Evolutionary conservation across 192 early-diverging fungal genomes (phyloP).

Genomic region (Backusella liffmaniae): DNA sequence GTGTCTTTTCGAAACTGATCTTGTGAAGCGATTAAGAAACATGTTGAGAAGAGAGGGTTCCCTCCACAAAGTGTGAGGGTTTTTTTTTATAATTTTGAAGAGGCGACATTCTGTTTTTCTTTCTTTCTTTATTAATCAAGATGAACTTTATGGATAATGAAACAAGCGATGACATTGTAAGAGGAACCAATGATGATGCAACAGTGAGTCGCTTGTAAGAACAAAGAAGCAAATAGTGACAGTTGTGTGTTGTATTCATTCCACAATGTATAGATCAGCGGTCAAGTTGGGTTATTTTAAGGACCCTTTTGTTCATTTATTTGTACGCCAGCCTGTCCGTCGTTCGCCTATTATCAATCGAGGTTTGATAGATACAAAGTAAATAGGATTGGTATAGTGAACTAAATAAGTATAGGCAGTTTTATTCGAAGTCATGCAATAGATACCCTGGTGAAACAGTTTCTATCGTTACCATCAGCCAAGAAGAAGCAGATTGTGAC

Average conservation of each 20-base stretch:
- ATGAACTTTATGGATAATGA: slow-evolving; percentile 7
- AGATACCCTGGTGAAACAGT: slow-evolving; percentile 63
- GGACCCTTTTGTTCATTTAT: slow-evolving; percentile 80
- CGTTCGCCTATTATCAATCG: slow-evolving; percentile 93
- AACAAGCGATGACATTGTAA: slow-evolving; percentile 61
- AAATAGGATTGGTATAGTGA: not conserved
- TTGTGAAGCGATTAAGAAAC: not conserved
- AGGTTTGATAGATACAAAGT: slow-evolving; percentile 42
- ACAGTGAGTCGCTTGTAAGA: slow-evolving; percentile 77
- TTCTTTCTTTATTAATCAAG: not conserved
- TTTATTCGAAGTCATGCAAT: slow-evolving; percentile 73
- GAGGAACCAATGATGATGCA: slow-evolving; percentile 93
- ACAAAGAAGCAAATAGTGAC: not conserved
- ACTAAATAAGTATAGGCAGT: slow-evolving; percentile 54
- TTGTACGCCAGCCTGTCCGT: slow-evolving; percentile 70
- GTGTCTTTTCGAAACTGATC: not conserved
- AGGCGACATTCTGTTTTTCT: not conserved
- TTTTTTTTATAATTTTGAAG: not conserved
- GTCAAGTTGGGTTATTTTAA: slow-evolving; percentile 76
- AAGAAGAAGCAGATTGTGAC: slow-evolving; percentile 77
- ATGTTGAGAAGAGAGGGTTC: not conserved
- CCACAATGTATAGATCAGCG: slow-evolving; percentile 61
- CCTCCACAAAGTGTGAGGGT: not conserved
- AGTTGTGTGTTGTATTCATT: not conserved
- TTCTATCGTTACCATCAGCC: slow-evolving; percentile 41